A percentile compares a stretch with the other conserved stretches of the same genome.
phyloP scores from a whole-genome alignment of 176 grass and related monocot species.

The Chrysopogon serrulatus region DNA sequence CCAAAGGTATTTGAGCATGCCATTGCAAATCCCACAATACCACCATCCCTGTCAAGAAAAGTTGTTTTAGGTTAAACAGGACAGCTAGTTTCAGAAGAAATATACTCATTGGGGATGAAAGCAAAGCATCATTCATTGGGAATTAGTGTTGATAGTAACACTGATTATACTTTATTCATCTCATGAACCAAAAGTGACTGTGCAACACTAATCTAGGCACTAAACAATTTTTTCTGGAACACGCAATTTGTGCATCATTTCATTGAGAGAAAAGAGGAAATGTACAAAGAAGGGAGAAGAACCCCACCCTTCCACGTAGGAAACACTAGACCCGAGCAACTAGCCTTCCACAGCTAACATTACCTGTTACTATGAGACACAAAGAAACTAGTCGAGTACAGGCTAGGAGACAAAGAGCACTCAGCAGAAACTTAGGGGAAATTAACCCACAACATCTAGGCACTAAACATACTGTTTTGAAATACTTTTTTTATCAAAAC shows the following conservation, averaged over 20 bases:
- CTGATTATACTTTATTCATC: background rate
- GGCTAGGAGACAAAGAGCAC: background rate
- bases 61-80: slow-evolving; percentile 18
- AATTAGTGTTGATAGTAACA: background rate
- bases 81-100: background rate
- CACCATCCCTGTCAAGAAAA: slow-evolving; percentile 61
- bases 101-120: background rate
- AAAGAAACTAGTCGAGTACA: background rate
- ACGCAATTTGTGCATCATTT: background rate
- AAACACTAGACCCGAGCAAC: background rate
- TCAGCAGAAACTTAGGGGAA: background rate
- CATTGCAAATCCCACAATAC: slow-evolving; percentile 96
- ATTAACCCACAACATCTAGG: background rate
- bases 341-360: background rate
- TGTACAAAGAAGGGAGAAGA: background rate
- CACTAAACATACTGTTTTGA: background rate
- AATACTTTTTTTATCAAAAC: background rate
- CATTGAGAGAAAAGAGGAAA: background rate
- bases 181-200: background rate
- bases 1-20: slow-evolving; percentile 99
- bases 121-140: background rate
- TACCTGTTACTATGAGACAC: background rate
- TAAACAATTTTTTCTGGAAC: background rate
- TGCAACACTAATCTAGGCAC: background rate
- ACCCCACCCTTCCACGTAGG: background rate